These are phyloP conservation scores for Xylaria sp. DNA, from an alignment of 2,329 filamentous ascomycete genomes.

Conservation along the genomic window DNA sequence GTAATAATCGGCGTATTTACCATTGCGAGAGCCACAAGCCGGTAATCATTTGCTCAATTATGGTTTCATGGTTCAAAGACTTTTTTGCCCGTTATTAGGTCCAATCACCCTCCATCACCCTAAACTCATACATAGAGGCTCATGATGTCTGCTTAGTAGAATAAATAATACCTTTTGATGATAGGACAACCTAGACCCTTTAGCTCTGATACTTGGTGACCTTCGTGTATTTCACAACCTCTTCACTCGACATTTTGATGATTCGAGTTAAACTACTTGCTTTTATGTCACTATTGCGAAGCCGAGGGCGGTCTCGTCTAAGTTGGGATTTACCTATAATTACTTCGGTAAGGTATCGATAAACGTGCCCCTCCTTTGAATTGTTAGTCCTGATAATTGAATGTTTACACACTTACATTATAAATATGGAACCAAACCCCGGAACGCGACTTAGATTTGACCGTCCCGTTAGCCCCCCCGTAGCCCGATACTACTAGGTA, in stretches of 20 bases:
- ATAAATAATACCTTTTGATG: conserved; percentile 35
- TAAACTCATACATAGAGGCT: conserved; percentile 23
- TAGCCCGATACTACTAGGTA: neutral
- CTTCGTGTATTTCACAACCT: too few relatives aligned
- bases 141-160: conserved; percentile 32
- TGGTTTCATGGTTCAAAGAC: conserved; percentile 34
- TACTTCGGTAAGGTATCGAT: neutral
- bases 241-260: too few relatives aligned
- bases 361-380: neutral
- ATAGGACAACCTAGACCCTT: neutral
- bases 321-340: too few relatives aligned
- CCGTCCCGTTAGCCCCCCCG: conserved; percentile 1
- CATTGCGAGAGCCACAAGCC: conserved; percentile 75
- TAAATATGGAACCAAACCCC: neutral
- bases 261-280: neutral
- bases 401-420: neutral
- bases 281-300: neutral
- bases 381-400: neutral
- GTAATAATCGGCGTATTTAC: conserved; percentile 95
- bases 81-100: conserved; percentile 10
- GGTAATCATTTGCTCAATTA: conserved; percentile 50
- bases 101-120: conserved; percentile 13
- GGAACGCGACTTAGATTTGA: conserved; percentile 24
- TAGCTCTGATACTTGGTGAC: neutral
- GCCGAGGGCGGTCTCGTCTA: too few relatives aligned